phyloP scores from a whole-genome alignment of 108 stramenopile species.

The Skeletonema potamos region DNA sequence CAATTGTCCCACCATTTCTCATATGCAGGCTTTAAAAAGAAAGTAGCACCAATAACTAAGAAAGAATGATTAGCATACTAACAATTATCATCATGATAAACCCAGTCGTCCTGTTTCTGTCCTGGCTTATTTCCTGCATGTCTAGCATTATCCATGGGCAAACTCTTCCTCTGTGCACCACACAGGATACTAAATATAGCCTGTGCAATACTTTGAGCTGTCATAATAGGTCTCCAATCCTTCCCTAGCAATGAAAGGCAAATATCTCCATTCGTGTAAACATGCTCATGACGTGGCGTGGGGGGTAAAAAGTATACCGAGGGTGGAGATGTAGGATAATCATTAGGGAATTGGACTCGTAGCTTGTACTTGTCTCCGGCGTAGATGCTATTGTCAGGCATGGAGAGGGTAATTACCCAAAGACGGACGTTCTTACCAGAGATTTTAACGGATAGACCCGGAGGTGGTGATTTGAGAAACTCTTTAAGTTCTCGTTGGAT shows the following conservation, averaged over 20 bases:
- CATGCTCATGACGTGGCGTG: constrained; percentile 86
- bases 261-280: constrained; percentile 99
- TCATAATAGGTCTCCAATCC: constrained; percentile 97
- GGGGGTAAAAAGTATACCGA: constrained; percentile 87
- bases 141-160: constrained; percentile 92
- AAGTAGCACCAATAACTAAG: neutral
- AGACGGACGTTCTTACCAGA: constrained; percentile 83
- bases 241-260: constrained; percentile 92
- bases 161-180: constrained; percentile 83
- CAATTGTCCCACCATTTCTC: too few species aligned
- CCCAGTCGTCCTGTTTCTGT: constrained; percentile 89
- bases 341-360: constrained; percentile 77
- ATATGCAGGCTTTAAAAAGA: too few species aligned
- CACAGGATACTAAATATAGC: constrained; percentile 92
- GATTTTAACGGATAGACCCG: constrained; percentile 81
- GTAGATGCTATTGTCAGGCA: constrained; percentile 84
- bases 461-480: constrained; percentile 82
- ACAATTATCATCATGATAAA: constrained; percentile 94
- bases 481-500: constrained; percentile 88
- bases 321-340: constrained; percentile 93
- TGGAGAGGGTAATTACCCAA: constrained; percentile 91
- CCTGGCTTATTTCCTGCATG: constrained; percentile 90
- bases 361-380: constrained; percentile 94
- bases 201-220: constrained; percentile 89
- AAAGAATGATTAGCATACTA: constrained; percentile 16